Conservation (phyloP, 352 stramenopile genomes). For the Blastocystis sp. region DNA sequence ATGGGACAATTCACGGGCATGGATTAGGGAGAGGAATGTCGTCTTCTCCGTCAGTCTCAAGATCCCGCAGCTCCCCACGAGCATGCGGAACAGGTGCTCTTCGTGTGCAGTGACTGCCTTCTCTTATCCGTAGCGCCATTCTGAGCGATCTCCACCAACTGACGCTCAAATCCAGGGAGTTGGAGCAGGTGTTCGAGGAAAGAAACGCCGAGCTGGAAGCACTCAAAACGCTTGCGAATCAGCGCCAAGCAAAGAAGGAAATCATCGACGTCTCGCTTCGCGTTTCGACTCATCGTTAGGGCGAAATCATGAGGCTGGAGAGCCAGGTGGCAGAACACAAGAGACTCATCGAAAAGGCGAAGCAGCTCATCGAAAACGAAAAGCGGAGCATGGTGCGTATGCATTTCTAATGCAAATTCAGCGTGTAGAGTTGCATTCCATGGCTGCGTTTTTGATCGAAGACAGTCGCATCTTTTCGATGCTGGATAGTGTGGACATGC, state of each 20-base stretch:
- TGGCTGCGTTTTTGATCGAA: slow-evolving; percentile 21
- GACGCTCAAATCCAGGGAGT: background rate
- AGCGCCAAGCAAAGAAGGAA: background rate
- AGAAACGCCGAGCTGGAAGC: background rate
- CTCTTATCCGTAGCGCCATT: background rate
- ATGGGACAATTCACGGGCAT: slow-evolving; percentile 5
- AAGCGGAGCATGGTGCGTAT: background rate
- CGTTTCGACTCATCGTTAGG: background rate
- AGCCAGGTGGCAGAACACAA: background rate
- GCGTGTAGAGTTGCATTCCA: slow-evolving; percentile 4
- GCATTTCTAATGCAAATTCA: background rate
- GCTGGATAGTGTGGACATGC: slow-evolving; percentile 13
- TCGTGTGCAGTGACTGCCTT: background rate
- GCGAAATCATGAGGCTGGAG: background rate
- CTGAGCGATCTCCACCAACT: background rate
- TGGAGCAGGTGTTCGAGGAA: background rate
- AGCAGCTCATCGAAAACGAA: background rate
- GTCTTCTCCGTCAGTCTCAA: background rate
- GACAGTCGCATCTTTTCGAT: slow-evolving; percentile 42
- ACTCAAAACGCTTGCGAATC: background rate
- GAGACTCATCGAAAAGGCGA: background rate
- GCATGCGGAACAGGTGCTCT: background rate
- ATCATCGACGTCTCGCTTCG: background rate
- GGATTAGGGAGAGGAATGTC: slow-evolving; percentile 16
- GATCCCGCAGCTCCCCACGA: background rate